A percentile compares a stretch with the other conserved stretches of the same genome.
Evolutionary conservation across 192 early-diverging fungal genomes (phyloP).

Genomic region (Coemansia sp.): DNA sequence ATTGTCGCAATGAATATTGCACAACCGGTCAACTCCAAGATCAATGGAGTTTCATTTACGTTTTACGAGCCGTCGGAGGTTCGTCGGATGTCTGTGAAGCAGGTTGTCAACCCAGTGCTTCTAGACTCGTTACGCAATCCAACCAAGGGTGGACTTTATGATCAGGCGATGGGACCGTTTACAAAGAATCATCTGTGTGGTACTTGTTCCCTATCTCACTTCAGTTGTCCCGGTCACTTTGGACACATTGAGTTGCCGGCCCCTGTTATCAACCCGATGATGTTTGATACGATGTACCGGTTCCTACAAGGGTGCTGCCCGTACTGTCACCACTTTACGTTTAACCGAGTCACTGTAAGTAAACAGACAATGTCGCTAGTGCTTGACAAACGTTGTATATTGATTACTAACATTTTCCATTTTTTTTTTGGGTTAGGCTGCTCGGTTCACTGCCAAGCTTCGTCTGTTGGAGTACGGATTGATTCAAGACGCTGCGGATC

Average conservation of each 20-base stretch:
- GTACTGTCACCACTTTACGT: conserved; percentile 86
- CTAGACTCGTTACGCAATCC: conserved; percentile 93
- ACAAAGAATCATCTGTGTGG: conserved; percentile 78
- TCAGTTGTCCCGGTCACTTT: conserved; percentile 93
- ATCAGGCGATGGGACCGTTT: conserved; percentile 92
- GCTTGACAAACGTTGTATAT: not conserved
- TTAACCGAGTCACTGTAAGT: conserved; percentile 50
- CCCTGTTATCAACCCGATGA: conserved; percentile 91
- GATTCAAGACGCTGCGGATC: conserved; percentile 77
- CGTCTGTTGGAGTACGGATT: conserved; percentile 85
- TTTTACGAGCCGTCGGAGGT: conserved; percentile 90
- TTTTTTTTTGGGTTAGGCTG: conserved; percentile 25
- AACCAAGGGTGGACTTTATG: conserved; percentile 89
- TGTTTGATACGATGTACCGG: conserved; percentile 90
- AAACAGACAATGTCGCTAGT: too few species aligned
- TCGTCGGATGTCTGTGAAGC: conserved; percentile 91
- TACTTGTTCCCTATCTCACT: conserved; percentile 83
- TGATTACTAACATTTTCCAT: not conserved
- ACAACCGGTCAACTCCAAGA: conserved; percentile 76
- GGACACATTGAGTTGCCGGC: conserved; percentile 93
- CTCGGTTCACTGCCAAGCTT: conserved; percentile 74
- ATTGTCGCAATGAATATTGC: conserved; percentile 77
- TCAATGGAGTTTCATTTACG: conserved; percentile 88
- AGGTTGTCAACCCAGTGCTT: conserved; percentile 84
- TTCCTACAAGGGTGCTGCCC: conserved; percentile 85